These are phyloP conservation scores for Scenedesmus sp. DNA, from an alignment of 163 green algal species.

Conservation along the genomic window DNA sequence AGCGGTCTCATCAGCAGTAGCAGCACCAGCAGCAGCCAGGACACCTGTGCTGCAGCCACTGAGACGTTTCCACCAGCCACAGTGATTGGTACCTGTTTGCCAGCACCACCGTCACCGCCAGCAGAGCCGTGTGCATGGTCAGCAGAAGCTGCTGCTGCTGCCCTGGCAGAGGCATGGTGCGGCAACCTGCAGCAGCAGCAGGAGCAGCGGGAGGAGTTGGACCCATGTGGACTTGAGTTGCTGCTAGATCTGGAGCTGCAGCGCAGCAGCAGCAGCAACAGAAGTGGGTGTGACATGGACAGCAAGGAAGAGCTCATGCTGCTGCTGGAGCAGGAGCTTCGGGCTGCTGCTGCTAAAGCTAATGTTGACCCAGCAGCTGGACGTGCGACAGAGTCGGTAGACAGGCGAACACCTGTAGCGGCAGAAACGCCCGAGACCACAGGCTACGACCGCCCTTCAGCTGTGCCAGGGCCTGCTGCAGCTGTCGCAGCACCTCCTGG, in stretches of 20 bases:
- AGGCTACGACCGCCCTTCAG: no score
- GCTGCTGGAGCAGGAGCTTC: not conserved
- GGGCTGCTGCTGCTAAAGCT: not conserved
- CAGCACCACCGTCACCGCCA: not conserved
- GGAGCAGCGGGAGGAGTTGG: not conserved
- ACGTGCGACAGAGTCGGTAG: no score
- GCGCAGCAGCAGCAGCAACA: not conserved
- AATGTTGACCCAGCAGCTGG: not conserved
- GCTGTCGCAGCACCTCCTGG: not conserved
- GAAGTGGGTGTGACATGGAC: not conserved
- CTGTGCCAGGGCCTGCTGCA: not conserved
- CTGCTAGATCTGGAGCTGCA: not conserved
- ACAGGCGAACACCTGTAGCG: no score
- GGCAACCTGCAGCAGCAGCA: not conserved
- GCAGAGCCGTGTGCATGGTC: not conserved
- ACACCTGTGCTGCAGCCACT: not conserved
- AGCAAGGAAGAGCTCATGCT: not conserved
- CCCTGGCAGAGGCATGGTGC: not conserved
- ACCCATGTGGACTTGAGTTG: not conserved
- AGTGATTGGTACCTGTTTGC: not conserved
- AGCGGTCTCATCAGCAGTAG: not conserved
- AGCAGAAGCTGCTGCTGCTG: not conserved
- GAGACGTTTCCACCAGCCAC: no score
- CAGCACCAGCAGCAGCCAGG: not conserved
- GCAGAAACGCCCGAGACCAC: no score